Percentiles rank a stretch among this genome's conserved stretches.
Conservation (phyloP, 192 early-diverging fungal species). For the Obelidium mucronatum region DNA sequence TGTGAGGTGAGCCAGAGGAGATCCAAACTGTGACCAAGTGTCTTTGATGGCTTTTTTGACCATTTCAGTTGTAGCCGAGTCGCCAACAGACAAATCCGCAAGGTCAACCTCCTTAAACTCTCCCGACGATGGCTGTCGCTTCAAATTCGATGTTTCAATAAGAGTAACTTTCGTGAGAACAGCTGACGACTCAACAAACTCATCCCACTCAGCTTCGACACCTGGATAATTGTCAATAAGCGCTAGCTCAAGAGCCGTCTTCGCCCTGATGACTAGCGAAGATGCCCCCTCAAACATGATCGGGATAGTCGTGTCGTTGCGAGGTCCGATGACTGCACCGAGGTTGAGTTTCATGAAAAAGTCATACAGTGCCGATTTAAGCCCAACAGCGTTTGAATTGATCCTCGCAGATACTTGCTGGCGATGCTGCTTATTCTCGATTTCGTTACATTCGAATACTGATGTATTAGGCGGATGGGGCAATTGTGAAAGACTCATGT, state of each 20-base stretch:
- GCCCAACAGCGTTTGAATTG: neutral
- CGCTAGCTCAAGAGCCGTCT: neutral
- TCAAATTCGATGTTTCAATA: neutral
- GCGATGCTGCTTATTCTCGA: neutral
- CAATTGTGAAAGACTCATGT: neutral
- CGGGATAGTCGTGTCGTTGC: neutral
- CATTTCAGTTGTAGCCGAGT: conserved; percentile 11
- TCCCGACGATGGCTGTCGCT: conserved; percentile 8
- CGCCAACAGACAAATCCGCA: neutral
- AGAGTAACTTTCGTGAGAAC: neutral
- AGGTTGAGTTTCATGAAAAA: neutral
- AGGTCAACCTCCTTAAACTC: neutral
- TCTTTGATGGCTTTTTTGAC: neutral
- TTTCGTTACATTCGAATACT: neutral
- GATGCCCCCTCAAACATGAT: neutral
- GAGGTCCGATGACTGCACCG: neutral
- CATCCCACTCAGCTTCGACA: neutral
- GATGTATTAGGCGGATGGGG: neutral
- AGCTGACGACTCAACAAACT: neutral
- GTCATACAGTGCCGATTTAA: neutral
- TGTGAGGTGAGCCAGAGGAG: neutral
- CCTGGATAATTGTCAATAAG: neutral
- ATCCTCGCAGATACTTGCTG: neutral
- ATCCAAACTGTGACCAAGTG: neutral
- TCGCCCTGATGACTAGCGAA: neutral